phyloP scores from a whole-genome alignment of 352 stramenopile genomes.

The Pythium phragmiticola region DNA sequence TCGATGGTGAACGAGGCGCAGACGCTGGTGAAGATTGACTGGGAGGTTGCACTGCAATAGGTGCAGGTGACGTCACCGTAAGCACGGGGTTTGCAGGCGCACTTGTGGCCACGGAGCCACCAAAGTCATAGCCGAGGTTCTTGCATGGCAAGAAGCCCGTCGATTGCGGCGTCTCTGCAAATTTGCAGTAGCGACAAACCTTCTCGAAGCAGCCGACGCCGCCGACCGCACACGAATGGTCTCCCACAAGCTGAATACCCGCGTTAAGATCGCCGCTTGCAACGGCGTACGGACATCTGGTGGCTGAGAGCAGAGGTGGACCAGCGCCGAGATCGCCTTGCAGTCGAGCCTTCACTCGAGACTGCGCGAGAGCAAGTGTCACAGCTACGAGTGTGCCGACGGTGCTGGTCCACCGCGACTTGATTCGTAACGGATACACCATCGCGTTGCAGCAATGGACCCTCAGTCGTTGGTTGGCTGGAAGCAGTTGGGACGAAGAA shows the following conservation, averaged over 20 bases:
- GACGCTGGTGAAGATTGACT: not conserved
- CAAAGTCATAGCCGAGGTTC: constrained; percentile 4
- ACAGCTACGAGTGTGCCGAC: too few species aligned
- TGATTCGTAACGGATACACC: too few species aligned
- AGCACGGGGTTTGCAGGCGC: not conserved
- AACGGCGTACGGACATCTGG: not conserved
- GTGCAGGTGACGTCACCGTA: not conserved
- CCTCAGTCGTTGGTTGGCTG: too few species aligned
- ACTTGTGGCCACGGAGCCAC: not conserved
- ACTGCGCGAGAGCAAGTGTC: not conserved
- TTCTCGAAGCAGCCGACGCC: constrained; percentile 19
- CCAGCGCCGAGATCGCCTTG: not conserved
- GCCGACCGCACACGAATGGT: constrained; percentile 14
- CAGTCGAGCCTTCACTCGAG: not conserved
- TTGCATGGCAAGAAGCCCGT: not conserved
- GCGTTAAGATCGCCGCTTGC: not conserved
- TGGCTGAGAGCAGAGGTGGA: not conserved
- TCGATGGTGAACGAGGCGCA: not conserved
- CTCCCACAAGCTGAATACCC: constrained; percentile 9
- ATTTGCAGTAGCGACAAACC: constrained; percentile 24
- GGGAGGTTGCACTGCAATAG: too few species aligned
- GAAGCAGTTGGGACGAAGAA: too few species aligned
- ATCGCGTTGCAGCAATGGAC: too few species aligned
- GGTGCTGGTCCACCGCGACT: too few species aligned
- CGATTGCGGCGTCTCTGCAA: constrained; percentile 6